Evolutionary conservation across 768 basidiomycete species (phyloP).

Genomic region (Chalciporus chontae): DNA sequence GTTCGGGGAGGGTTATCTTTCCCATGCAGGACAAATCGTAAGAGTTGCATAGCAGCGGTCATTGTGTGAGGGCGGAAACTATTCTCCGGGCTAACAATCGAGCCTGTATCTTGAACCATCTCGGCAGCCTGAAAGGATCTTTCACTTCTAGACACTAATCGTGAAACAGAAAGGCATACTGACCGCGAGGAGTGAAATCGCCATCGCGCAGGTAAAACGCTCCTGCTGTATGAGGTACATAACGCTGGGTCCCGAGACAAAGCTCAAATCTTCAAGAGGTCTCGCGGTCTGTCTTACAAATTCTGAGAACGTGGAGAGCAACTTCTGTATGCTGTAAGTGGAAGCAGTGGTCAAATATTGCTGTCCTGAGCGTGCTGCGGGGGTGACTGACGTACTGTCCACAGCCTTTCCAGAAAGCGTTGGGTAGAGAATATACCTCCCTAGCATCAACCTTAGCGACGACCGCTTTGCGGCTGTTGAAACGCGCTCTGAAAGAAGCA

Average conservation of each 20-base stretch:
- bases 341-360: no score
- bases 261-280: conserved; percentile 11
- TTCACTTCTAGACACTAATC: not conserved
- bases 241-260: conserved; percentile 1
- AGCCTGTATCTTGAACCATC: conserved; percentile 3
- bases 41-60: conserved; percentile 40
- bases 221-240: conserved; percentile 23
- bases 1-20: conserved; percentile 12
- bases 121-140: conserved; percentile 21
- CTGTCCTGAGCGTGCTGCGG: not conserved
- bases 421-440: conserved; percentile 49
- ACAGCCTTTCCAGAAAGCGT: conserved; percentile 22
- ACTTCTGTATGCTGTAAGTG: conserved; percentile 10
- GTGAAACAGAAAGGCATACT: conserved; percentile 4
- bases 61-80: conserved; percentile 48
- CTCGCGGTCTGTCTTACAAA: conserved; percentile 18
- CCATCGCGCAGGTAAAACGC: conserved; percentile 33
- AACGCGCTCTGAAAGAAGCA: conserved; percentile 44
- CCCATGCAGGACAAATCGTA: conserved; percentile 39
- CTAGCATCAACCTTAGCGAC: conserved; percentile 53
- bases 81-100: not conserved
- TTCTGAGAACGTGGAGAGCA: conserved; percentile 17
- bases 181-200: conserved; percentile 36
- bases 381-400: conserved; percentile 21
- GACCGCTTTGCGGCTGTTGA: conserved; percentile 64